phyloP scores from a whole-genome alignment of 148 eudicot genomes.

The Silene latifolia region DNA sequence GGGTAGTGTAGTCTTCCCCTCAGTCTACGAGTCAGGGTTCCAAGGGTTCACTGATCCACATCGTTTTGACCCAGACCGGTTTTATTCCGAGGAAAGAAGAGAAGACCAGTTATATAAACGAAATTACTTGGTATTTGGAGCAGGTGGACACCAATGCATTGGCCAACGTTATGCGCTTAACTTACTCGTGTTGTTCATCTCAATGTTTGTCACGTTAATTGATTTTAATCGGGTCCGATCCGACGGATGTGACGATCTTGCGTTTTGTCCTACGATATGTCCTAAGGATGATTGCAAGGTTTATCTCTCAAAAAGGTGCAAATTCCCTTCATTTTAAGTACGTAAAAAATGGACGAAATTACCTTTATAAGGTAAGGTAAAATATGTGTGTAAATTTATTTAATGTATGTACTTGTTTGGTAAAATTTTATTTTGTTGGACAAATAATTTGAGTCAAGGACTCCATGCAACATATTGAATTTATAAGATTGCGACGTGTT shows the following conservation, averaged over 20 bases:
- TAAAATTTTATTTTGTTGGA: too few species aligned
- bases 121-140: constrained; percentile 75
- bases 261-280: constrained; percentile 67
- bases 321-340: constrained; percentile 5
- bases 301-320: constrained; percentile 35
- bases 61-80: constrained; percentile 84
- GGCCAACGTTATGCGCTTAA: constrained; percentile 81
- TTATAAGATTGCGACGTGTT: too few species aligned
- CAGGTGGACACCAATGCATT: constrained; percentile 87
- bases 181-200: constrained; percentile 63
- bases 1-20: constrained; percentile 81
- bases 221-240: constrained; percentile 62
- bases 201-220: constrained; percentile 54
- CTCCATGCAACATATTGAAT: too few species aligned
- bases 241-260: constrained; percentile 76
- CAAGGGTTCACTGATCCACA: constrained; percentile 72
- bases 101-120: constrained; percentile 62
- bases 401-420: background rate
- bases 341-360: background rate
- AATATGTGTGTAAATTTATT: background rate
- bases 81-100: constrained; percentile 50
- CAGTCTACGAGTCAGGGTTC: constrained; percentile 75
- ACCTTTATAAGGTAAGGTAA: too few species aligned
- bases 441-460: too few species aligned
- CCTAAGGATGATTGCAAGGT: constrained; percentile 86